Base-by-base conservation (phyloP, 352 stramenopile species). In the Pythium utonaiense region DNA sequence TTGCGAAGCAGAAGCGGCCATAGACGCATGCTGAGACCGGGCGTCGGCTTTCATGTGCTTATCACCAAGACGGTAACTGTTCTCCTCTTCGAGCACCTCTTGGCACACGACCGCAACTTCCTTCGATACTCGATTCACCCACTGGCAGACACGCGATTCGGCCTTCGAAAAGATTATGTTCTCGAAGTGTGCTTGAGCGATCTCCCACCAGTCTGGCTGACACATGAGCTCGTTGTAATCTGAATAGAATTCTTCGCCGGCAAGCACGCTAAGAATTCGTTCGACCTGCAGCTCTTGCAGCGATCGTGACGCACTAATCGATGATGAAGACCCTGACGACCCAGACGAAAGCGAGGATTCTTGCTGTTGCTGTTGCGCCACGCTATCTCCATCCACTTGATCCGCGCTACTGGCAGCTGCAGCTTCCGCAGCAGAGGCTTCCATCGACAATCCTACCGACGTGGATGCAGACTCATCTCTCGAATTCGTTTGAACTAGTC, bases 141-240 rank as follows among this genome's bases (percentile, higher is more conserved):
- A 86, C 62, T 90, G 85, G 19, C 76, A 86, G 12, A 93, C 77
- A 8, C 83, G 76, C 16, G 78, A 87, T 19, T 90, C 81, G 8
- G 74, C 64, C 12, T 69, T 72, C 34, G 83, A 81, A 40, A 95
- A 93, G 7, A 95, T 75, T 14, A 95, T 65, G 48, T 92, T 95
- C 61, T 95, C 85, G 63, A 95, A 95, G 53, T 95, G 82, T 12
- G 85, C 85, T 65, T 93, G 85, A 0, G 84, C 83, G 48, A 92
- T 80, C 33, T 88, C 81, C 85, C 85, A 93, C 85, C 85, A 95
- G 34, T 93, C 78, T 12, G 76, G 53, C 57, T 71, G 64, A 40
- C 77, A 88, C 83, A 95, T 95, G 14, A 89, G 59, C 58, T 92
- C 77, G 53, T 77, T 89, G 33, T 86, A 93, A 52, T 91, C 85